Percentiles rank a stretch among this genome's conserved stretches.
Conservation (phyloP, 2,329 filamentous ascomycete genomes). For the Amesomyces nigricolor region DNA sequence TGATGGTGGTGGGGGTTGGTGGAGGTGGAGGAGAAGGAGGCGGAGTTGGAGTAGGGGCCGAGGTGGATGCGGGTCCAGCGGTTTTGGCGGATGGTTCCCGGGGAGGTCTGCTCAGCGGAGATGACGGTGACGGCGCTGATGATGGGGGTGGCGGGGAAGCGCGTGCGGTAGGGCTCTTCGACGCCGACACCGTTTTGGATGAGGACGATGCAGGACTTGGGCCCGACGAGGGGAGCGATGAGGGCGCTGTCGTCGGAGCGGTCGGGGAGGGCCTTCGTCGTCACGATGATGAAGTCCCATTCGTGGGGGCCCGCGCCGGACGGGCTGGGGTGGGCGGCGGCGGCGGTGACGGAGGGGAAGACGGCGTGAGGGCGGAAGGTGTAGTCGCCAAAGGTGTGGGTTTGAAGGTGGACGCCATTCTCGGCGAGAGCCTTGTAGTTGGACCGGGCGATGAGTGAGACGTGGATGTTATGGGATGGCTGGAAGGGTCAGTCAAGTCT, state of each 20-base stretch:
- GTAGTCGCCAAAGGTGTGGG: conserved; percentile 62
- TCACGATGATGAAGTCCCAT: conserved; percentile 61
- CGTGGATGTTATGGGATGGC: conserved; percentile 47
- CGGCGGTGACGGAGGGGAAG: conserved; percentile 57
- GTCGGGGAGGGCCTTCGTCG: conserved; percentile 65
- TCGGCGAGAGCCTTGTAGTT: conserved; percentile 61
- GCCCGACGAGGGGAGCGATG: conserved; percentile 54
- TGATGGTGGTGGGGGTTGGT: not conserved
- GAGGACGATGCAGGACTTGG: conserved; percentile 54
- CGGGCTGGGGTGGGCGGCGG: conserved; percentile 32
- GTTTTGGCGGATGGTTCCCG: conserved; percentile 62
- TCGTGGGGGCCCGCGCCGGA: conserved; percentile 2
- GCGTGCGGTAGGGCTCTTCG: conserved; percentile 57
- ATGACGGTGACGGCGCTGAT: conserved; percentile 65
- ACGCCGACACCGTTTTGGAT: conserved; percentile 70
- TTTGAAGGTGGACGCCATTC: conserved; percentile 58
- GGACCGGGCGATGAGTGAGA: conserved; percentile 67
- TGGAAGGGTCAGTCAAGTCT: conserved; percentile 24
- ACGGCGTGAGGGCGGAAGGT: conserved; percentile 55
- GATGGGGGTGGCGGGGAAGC: conserved; percentile 57
- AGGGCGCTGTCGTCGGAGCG: conserved; percentile 54
- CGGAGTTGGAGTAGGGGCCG: conserved; percentile 55
- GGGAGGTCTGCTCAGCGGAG: conserved; percentile 59
- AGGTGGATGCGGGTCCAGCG: conserved; percentile 68
- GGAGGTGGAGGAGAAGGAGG: conserved; percentile 12